These are phyloP conservation scores for Lolium multiflorum DNA, from an alignment of 176 grass and related monocot genomes.

Conservation along the genomic window DNA sequence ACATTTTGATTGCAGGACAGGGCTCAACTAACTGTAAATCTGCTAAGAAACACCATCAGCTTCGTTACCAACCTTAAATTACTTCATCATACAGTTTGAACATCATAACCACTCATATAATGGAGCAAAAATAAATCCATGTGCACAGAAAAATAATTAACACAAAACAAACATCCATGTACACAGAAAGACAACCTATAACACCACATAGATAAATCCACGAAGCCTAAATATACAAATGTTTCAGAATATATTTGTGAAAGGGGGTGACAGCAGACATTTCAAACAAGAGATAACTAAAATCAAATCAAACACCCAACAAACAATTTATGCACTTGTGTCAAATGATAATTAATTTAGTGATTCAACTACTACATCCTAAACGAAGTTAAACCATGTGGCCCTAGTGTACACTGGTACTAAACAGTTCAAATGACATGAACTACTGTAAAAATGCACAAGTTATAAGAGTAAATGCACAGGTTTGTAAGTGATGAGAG, in stretches of 20 bases:
- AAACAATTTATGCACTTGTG: too few species aligned
- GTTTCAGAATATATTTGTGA: conserved; percentile 31
- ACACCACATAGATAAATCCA: background rate
- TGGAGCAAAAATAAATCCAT: background rate
- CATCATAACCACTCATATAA: background rate
- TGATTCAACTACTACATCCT: background rate
- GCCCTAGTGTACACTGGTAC: background rate
- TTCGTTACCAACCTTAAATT: conserved; percentile 5
- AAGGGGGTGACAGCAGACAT: background rate
- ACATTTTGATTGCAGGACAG: background rate
- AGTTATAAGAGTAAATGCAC: background rate
- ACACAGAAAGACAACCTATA: background rate
- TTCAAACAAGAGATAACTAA: background rate
- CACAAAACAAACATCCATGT: conserved; percentile 15
- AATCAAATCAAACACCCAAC: too few species aligned
- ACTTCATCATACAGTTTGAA: conserved; percentile 5
- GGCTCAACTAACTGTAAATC: background rate
- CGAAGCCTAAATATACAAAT: background rate
- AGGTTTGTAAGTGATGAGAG: background rate
- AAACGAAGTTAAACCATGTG: conserved; percentile 1
- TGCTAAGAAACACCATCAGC: background rate
- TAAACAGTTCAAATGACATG: background rate
- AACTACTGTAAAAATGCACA: background rate
- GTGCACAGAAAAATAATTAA: background rate
- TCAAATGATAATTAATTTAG: too few species aligned